Conservation (phyloP, 2,329 filamentous ascomycete genomes). For the Cordyceps pruinosa region DNA sequence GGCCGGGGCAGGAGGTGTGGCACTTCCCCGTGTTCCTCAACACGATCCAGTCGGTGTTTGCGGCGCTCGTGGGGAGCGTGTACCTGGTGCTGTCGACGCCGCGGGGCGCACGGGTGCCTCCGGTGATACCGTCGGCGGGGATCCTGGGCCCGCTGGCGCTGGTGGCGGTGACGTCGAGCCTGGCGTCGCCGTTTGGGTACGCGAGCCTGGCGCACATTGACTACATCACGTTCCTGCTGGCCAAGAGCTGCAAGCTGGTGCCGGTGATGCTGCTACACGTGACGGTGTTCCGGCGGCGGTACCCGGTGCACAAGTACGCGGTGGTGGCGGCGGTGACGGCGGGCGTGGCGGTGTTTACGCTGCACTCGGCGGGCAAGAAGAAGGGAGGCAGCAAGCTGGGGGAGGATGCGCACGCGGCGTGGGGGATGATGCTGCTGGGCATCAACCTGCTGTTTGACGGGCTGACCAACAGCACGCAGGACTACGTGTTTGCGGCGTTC, state of each 20-base stretch:
- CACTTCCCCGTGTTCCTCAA: constrained; percentile 93
- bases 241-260: constrained; percentile 97
- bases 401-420: constrained; percentile 56
- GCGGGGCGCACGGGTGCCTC: constrained; percentile 34
- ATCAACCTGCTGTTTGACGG: constrained; percentile 95
- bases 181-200: constrained; percentile 94
- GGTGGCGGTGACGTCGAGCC: constrained; percentile 78
- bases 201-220: constrained; percentile 88
- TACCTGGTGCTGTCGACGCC: constrained; percentile 68
- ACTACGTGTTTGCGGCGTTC: constrained; percentile 81
- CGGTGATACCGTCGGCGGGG: constrained; percentile 68
- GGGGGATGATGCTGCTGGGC: constrained; percentile 74
- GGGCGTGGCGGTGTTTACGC: constrained; percentile 90
- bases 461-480: constrained; percentile 92
- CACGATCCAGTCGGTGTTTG: constrained; percentile 88
- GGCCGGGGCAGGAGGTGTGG: constrained; percentile 68
- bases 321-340: constrained; percentile 87
- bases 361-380: constrained; percentile 62
- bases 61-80: constrained; percentile 69
- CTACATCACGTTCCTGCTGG: constrained; percentile 95
- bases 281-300: constrained; percentile 79
- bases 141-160: constrained; percentile 76
- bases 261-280: constrained; percentile 97
- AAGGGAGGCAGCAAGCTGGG: constrained; percentile 30
- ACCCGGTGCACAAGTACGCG: constrained; percentile 93